These are phyloP conservation scores for Vaccinium macrocarpon DNA, from an alignment of 148 eudicot genomes.

Conservation along the genomic window DNA sequence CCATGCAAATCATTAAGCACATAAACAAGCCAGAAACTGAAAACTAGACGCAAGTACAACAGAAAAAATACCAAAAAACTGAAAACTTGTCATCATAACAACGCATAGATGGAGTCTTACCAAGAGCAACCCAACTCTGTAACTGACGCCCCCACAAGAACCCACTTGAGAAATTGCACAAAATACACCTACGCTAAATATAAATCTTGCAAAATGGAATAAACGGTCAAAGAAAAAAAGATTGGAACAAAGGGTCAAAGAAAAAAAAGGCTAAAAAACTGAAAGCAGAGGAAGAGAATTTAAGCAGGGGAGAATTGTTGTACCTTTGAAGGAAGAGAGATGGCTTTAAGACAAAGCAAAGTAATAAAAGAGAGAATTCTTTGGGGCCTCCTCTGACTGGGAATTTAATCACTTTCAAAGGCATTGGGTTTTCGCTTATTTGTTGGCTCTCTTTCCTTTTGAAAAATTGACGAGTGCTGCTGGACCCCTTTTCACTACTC, in stretches of 20 bases:
- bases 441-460: not conserved
- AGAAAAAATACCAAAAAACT: no score
- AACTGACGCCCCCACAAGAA: not conserved
- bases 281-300: not conserved
- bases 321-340: conserved; percentile 12
- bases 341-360: conserved; percentile 37
- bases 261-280: not conserved
- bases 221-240: not conserved
- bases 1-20: not conserved
- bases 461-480: not conserved
- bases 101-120: conserved; percentile 4
- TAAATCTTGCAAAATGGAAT: not conserved
- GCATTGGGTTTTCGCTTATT: not conserved
- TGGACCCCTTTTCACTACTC: not conserved
- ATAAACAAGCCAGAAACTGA: not conserved
- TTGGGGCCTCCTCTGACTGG: conserved; percentile 5
- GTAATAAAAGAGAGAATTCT: conserved; percentile 7
- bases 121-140: not conserved
- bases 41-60: not conserved
- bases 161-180: conserved; percentile 7
- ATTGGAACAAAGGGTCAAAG: not conserved
- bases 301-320: not conserved
- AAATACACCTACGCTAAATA: not conserved
- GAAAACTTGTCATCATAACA: not conserved
- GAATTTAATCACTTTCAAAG: conserved; percentile 16